Evolutionary conservation across 257 asterid genomes (phyloP).

Genomic region (Scutellaria galericulata): DNA sequence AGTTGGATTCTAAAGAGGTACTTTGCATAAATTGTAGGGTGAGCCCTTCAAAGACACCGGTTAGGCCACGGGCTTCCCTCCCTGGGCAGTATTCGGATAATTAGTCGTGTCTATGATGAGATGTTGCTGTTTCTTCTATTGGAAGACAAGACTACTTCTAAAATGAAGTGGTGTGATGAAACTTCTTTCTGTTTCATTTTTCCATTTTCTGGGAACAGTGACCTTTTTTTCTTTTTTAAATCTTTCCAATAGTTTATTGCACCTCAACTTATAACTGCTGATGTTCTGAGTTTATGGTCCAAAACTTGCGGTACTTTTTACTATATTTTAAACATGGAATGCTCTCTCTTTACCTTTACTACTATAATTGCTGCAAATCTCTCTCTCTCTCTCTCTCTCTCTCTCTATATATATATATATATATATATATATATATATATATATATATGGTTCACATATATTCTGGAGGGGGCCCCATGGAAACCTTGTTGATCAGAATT

Average conservation of each 20-base stretch:
- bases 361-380: constrained; percentile 2
- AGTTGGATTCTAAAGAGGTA: not conserved
- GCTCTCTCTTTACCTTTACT: constrained; percentile 21
- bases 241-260: not conserved
- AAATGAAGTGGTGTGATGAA: constrained; percentile 40
- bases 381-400: no score
- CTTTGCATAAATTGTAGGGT: constrained; percentile 55
- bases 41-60: constrained; percentile 98
- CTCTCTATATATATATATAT: no score
- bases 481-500: no score
- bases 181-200: constrained; percentile 42
- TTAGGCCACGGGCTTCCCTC: constrained; percentile 76
- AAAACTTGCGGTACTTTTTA: constrained; percentile 9
- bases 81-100: constrained; percentile 46
- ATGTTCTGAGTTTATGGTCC: constrained; percentile 38
- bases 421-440: no score
- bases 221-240: constrained; percentile 13
- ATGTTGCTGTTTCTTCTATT: constrained; percentile 43
- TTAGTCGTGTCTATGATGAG: not conserved
- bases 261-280: constrained; percentile 33
- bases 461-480: no score
- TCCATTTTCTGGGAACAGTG: constrained; percentile 46
- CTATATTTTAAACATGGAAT: not conserved
- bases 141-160: constrained; percentile 42
- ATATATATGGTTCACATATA: no score